Conservation (phyloP, 345 rosid genomes). For the Citrus inodora region DNA sequence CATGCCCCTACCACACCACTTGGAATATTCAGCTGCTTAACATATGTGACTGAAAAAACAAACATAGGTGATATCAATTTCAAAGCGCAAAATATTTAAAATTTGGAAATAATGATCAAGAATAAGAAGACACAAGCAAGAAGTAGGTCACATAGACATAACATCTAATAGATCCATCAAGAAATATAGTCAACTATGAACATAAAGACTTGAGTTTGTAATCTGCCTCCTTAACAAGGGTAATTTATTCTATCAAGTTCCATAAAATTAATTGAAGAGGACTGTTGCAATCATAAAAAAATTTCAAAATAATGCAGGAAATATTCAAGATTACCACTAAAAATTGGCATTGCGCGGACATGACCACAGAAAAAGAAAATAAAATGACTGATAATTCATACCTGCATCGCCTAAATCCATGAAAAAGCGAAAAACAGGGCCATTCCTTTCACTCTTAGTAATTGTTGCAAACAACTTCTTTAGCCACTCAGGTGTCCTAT, state of each 20-base stretch:
- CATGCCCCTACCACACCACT: slow-evolving; percentile 97
- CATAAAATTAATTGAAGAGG: not conserved
- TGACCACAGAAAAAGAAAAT: too few species aligned
- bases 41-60: slow-evolving; percentile 63
- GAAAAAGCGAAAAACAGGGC: slow-evolving; percentile 89
- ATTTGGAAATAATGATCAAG: not conserved
- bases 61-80: slow-evolving; percentile 11
- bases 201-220: not conserved
- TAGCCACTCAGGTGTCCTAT: slow-evolving; percentile 88
- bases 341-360: not conserved
- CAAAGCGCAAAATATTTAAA: not conserved
- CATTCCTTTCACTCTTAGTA: slow-evolving; percentile 80
- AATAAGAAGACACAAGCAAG: not conserved
- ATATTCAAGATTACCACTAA: not conserved
- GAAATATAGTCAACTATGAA: not conserved
- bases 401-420: slow-evolving; percentile 99
- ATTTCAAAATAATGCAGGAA: not conserved
- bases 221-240: not conserved
- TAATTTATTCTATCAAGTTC: not conserved
- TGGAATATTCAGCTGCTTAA: slow-evolving; percentile 82
- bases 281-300: not conserved
- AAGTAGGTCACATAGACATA: not conserved
- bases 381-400: slow-evolving; percentile 10
- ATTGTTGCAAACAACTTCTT: slow-evolving; percentile 77
- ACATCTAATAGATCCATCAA: not conserved